Evolutionary conservation across 345 rosid genomes (phyloP), one percentile per base, ranked within the genome.

Genomic region (Sisymbrium altissimum): DNA sequence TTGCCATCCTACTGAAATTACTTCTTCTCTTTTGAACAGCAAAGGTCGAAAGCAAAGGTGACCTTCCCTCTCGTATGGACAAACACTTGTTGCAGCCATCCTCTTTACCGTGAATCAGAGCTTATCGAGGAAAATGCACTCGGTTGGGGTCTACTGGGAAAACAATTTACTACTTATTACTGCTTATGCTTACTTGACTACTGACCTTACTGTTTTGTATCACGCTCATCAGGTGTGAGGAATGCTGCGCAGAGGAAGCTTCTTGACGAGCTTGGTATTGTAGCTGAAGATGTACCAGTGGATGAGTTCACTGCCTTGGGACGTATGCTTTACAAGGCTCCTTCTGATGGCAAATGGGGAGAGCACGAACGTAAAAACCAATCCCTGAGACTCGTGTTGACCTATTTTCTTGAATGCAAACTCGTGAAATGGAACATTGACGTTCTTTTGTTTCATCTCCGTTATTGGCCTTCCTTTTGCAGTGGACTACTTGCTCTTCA

Each of bases 331-430:
- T 96, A 96, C 85, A 96, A 92, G 87, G 97, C 98, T 68, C 96
- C 99, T 77, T 96, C 98, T 32, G 99, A 96, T 75, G 99, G 99
- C 58, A 90, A 90, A 77, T 96, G 99, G 99, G 99, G 99, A 64
- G 99, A 96, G 81, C 99, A 96, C 58, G 98, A 95, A 89, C 88
- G 99, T 96, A 88, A 52, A 15, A 1, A 27, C 11, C 39, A n/a
- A 23, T 15, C 21, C 14, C 25, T 7, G 6, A 76, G 58, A 53
- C 25, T 23, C 23, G 3, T 43, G 21, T 7, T 59, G 21, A 17
- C 45, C 48, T 7, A 53, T 32, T 53, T 9, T 44, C 10, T 41
- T 17, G 25, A n/a, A 52, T 53, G 38, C 60, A 55, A 38, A 52
- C 6, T 43, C 2, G 0, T 21, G 32, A 33, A 38, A 30, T 14